Evolutionary conservation across 352 stramenopile genomes (phyloP).

Genomic region (Aphanomyces euteiches): DNA sequence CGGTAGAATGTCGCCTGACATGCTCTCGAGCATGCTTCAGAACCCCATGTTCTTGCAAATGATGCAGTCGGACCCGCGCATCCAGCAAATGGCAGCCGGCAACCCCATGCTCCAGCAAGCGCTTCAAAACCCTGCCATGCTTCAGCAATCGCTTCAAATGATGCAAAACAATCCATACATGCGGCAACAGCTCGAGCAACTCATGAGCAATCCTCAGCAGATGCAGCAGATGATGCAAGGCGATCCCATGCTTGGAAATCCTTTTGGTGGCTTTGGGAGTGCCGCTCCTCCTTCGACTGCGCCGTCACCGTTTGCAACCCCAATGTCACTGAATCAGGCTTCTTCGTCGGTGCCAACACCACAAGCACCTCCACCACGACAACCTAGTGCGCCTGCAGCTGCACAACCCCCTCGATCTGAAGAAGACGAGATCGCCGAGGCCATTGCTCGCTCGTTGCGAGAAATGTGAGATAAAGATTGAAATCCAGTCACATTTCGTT

Average conservation of each 20-base stretch:
- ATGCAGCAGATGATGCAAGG: conserved; percentile 67
- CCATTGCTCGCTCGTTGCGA: conserved; percentile 72
- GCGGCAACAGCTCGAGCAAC: conserved; percentile 75
- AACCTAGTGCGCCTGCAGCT: conserved; percentile 35
- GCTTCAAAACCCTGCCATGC: conserved; percentile 66
- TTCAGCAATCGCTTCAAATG: conserved; percentile 59
- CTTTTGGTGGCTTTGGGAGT: neutral
- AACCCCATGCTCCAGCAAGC: conserved; percentile 79
- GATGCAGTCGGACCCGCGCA: conserved; percentile 60
- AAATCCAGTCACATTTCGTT: too few relatives aligned
- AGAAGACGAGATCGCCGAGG: conserved; percentile 73
- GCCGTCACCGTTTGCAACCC: conserved; percentile 36
- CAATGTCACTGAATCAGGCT: conserved; percentile 28
- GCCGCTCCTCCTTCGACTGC: conserved; percentile 15
- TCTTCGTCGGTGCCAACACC: neutral
- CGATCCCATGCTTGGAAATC: neutral
- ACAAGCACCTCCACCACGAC: neutral
- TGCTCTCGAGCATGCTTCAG: conserved; percentile 56
- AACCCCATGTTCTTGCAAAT: conserved; percentile 70
- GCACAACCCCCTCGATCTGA: conserved; percentile 44
- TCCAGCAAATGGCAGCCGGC: conserved; percentile 74
- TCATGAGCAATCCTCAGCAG: conserved; percentile 71
- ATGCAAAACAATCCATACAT: conserved; percentile 76
- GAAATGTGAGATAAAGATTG: conserved; percentile 44
- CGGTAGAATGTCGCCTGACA: conserved; percentile 41